Conservation (phyloP, 208 protist species). For the Trichomonas gallinae region DNA sequence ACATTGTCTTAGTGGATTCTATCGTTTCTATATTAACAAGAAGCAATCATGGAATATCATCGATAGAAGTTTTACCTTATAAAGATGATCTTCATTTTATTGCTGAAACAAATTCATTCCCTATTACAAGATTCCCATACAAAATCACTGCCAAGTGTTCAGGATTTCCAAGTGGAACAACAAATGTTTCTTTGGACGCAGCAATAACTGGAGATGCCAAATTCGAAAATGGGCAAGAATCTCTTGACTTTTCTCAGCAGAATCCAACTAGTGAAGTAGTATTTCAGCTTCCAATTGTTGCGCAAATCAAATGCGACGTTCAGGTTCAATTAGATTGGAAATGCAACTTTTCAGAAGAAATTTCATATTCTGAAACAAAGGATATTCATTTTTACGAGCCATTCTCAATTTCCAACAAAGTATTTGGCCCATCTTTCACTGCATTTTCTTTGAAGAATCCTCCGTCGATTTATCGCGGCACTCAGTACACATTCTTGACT, state of each 20-base stretch:
- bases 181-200: neutral
- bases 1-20: neutral
- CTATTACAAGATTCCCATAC: neutral
- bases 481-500: neutral
- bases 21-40: neutral
- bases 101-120: neutral
- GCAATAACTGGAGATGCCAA: neutral
- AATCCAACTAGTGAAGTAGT: neutral
- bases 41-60: neutral
- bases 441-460: neutral
- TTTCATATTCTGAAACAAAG: neutral
- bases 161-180: neutral
- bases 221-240: neutral
- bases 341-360: neutral
- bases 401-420: neutral
- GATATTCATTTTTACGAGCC: neutral
- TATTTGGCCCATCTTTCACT: neutral
- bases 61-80: neutral
- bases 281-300: neutral
- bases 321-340: neutral
- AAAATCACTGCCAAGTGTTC: neutral
- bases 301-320: neutral
- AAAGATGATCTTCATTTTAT: neutral
- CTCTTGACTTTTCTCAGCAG: neutral
- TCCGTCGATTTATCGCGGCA: neutral